These are phyloP conservation scores for Sicyos edulis DNA, from an alignment of 306 rosid species.

Conservation along the genomic window DNA sequence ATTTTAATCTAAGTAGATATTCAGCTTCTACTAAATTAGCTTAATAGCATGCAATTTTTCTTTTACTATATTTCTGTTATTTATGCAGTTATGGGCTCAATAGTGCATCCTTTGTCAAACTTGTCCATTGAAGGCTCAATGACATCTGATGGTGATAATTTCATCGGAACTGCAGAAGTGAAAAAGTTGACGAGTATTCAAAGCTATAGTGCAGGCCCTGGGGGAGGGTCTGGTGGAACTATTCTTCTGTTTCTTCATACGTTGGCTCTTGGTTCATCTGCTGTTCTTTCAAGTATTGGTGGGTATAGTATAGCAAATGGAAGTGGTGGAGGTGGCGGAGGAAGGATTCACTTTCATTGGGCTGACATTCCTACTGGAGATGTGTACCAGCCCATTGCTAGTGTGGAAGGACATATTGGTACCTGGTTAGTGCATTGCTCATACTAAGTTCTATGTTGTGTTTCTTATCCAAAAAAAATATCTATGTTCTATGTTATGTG, in stretches of 20 bases:
- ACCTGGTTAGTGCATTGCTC: slow-evolving; percentile 44
- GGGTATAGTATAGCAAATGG: slow-evolving; percentile 63
- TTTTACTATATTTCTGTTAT: slow-evolving; percentile 16
- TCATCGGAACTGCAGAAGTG: slow-evolving; percentile 31
- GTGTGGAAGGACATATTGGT: slow-evolving; percentile 59
- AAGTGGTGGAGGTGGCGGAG: slow-evolving; percentile 96
- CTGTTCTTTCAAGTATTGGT: slow-evolving; percentile 73
- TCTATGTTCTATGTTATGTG: not conserved
- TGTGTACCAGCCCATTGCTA: slow-evolving; percentile 91
- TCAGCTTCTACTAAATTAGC: slow-evolving; percentile 12
- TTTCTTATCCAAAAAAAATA: no score
- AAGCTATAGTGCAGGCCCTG: slow-evolving; percentile 55
- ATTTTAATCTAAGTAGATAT: not conserved
- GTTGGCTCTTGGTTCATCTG: slow-evolving; percentile 53
- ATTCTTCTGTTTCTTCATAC: slow-evolving; percentile 68
- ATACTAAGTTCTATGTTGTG: slow-evolving; percentile 22
- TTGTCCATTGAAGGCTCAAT: slow-evolving; percentile 69
- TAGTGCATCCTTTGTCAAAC: slow-evolving; percentile 80
- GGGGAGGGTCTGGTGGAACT: slow-evolving; percentile 98
- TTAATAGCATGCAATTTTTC: not conserved
- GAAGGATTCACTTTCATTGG: slow-evolving; percentile 98
- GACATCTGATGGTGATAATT: slow-evolving; percentile 72
- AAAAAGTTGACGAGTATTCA: slow-evolving; percentile 26
- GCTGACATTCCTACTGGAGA: slow-evolving; percentile 87
- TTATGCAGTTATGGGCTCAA: slow-evolving; percentile 76